A percentile compares a stretch with the other conserved stretches of the same genome.
These are phyloP conservation scores for Sequoiadendron giganteum DNA, from an alignment of 75 land plant species.

Conservation along the genomic window DNA sequence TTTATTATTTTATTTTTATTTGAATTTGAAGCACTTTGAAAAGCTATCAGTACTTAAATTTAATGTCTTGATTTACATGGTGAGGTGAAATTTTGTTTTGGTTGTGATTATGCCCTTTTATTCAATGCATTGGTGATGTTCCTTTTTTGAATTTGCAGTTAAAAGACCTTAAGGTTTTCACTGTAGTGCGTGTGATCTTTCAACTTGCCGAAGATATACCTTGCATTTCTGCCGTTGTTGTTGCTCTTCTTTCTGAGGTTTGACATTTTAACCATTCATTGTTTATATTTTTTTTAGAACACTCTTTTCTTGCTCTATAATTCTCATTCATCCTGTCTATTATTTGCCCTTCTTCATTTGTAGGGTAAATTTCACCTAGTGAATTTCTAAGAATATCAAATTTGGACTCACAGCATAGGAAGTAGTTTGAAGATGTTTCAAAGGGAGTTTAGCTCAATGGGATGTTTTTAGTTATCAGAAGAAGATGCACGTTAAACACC, in stretches of 20 bases:
- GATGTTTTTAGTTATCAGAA: too few species aligned
- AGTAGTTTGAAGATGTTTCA: not conserved
- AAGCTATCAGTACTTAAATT: not conserved
- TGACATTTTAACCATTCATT: not conserved
- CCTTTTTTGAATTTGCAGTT: slow-evolving; percentile 46
- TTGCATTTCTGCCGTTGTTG: slow-evolving; percentile 97
- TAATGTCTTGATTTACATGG: not conserved
- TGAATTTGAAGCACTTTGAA: not conserved
- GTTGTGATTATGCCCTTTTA: not conserved
- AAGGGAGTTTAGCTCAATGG: too few species aligned
- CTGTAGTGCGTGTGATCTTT: slow-evolving; percentile 84
- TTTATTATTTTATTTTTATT: not conserved
- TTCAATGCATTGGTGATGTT: not conserved
- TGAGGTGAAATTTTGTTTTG: not conserved
- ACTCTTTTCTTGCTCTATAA: not conserved
- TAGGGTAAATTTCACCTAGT: not conserved
- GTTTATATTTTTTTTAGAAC: not conserved
- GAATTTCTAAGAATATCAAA: not conserved
- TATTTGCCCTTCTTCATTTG: not conserved
- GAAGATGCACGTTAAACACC: too few species aligned
- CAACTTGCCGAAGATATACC: slow-evolving; percentile 98
- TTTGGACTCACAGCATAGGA: not conserved
- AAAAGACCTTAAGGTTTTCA: slow-evolving; percentile 84
- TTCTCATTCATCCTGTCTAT: not conserved
- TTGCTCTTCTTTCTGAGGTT: slow-evolving; percentile 93